Percentiles rank a stretch among this genome's conserved stretches.
These are phyloP conservation scores for Trifolium repens DNA, from an alignment of 306 rosid species.

Conservation along the genomic window DNA sequence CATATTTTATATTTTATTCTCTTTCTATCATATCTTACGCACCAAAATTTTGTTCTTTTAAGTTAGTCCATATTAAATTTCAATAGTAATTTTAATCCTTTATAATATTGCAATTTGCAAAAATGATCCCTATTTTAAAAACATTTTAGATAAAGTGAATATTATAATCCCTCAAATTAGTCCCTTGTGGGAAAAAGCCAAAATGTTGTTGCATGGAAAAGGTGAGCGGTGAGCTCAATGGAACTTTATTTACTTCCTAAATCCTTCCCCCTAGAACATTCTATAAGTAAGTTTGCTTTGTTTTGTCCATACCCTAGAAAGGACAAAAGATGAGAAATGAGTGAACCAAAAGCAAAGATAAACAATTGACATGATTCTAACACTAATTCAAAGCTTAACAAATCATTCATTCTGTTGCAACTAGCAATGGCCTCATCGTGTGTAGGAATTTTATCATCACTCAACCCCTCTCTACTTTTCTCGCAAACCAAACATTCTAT, in stretches of 20 bases:
- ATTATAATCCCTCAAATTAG: too few species aligned
- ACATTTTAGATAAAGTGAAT: too few species aligned
- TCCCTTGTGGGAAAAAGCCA: not conserved
- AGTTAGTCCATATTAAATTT: too few species aligned
- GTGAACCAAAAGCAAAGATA: slow-evolving; percentile 43
- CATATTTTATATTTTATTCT: too few species aligned
- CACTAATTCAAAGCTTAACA: slow-evolving; percentile 9
- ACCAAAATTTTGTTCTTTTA: too few species aligned
- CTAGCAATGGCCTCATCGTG: slow-evolving; percentile 50
- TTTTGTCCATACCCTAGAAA: slow-evolving; percentile 19
- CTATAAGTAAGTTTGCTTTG: not conserved
- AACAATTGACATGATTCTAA: slow-evolving; percentile 2
- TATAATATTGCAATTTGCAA: too few species aligned
- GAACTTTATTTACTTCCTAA: not conserved
- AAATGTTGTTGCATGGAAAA: not conserved
- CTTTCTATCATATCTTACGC: too few species aligned
- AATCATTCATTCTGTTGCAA: slow-evolving; percentile 1
- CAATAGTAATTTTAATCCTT: too few species aligned
- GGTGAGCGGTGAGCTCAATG: not conserved
- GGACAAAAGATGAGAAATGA: slow-evolving; percentile 47
- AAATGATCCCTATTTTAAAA: too few species aligned
- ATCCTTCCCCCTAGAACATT: slow-evolving; percentile 9
- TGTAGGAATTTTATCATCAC: slow-evolving; percentile 36
- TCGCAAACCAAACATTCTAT: slow-evolving; percentile 42
- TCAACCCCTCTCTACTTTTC: slow-evolving; percentile 29